phyloP scores from a whole-genome alignment of 768 basidiomycete species.

The Boletus sensibilis region DNA sequence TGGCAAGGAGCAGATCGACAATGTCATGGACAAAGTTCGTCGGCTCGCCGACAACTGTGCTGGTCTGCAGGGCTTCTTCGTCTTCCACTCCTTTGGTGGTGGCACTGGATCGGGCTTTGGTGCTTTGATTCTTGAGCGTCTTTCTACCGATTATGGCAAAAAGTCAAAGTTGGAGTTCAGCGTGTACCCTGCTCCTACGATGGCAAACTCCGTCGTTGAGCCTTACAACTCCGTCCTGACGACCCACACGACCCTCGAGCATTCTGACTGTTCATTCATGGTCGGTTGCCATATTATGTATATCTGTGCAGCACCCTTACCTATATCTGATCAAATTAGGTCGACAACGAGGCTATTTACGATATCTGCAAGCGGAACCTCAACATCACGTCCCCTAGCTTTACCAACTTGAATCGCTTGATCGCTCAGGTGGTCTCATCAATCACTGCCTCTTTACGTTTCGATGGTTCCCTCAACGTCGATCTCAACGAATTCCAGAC shows the following conservation, averaged over 20 bases:
- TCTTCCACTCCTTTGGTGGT: conserved; percentile 99
- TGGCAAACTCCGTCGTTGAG: conserved; percentile 95
- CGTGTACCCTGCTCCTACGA: conserved; percentile 91
- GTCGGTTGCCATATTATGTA: conserved; percentile 38
- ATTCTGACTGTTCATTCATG: conserved; percentile 99
- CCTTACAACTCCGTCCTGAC: conserved; percentile 97
- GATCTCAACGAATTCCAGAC: conserved; percentile 98
- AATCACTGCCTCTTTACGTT: conserved; percentile 85
- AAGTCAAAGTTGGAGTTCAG: conserved; percentile 99
- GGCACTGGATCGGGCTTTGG: conserved; percentile 99
- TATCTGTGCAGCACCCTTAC: conserved; percentile 2
- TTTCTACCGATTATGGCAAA: conserved; percentile 97
- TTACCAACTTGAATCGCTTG: conserved; percentile 92
- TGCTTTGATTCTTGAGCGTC: conserved; percentile 90
- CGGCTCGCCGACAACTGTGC: conserved; percentile 94
- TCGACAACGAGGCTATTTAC: conserved; percentile 83
- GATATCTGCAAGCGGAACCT: conserved; percentile 88
- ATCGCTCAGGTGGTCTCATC: conserved; percentile 99
- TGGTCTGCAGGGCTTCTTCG: conserved; percentile 98
- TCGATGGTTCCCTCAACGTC: conserved; percentile 64
- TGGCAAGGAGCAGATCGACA: conserved; percentile 97
- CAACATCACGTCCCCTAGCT: conserved; percentile 80
- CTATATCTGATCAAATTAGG: conserved; percentile 35
- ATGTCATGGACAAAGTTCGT: conserved; percentile 93
- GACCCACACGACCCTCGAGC: conserved; percentile 97